Percentiles rank a stretch among this genome's conserved stretches.
phyloP scores from a whole-genome alignment of 2,329 filamentous ascomycete genomes.

The Herpomyces periplanetae region DNA sequence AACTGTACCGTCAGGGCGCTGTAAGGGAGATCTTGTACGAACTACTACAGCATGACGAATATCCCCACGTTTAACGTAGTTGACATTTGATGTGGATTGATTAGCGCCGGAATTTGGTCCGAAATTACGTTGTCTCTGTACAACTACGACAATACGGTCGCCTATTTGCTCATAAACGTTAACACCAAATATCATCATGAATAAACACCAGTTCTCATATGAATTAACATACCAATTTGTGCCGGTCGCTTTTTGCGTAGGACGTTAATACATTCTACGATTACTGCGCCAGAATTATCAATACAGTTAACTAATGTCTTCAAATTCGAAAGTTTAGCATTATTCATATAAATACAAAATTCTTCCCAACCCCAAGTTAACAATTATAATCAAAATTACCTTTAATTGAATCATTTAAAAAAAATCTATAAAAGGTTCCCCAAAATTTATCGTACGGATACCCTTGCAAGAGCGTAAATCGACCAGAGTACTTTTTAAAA shows the following conservation, averaged over 20 bases:
- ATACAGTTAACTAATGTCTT: constrained; percentile 96
- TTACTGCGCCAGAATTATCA: constrained; percentile 90
- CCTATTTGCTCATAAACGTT: constrained; percentile 12
- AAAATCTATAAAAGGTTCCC: no score
- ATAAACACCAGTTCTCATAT: not conserved
- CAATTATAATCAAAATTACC: no score
- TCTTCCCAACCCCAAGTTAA: no score
- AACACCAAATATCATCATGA: no score
- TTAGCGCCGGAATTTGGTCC: constrained; percentile 27
- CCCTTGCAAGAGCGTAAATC: no score
- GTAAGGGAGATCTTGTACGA: constrained; percentile 50
- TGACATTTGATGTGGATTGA: constrained; percentile 27
- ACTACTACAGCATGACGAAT: constrained; percentile 87
- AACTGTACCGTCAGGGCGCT: constrained; percentile 52
- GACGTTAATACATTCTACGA: constrained; percentile 83
- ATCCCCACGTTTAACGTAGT: constrained; percentile 84
- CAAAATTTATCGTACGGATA: no score
- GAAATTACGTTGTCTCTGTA: constrained; percentile 66
- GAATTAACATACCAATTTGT: constrained; percentile 27
- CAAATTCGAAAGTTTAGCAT: no score
- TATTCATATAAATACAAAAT: no score
- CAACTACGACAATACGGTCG: constrained; percentile 83
- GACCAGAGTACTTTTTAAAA: no score
- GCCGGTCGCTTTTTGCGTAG: constrained; percentile 45
- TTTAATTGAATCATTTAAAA: no score